Conservation (phyloP, 2,329 filamentous ascomycete species). For the Eurotiales sp. region DNA sequence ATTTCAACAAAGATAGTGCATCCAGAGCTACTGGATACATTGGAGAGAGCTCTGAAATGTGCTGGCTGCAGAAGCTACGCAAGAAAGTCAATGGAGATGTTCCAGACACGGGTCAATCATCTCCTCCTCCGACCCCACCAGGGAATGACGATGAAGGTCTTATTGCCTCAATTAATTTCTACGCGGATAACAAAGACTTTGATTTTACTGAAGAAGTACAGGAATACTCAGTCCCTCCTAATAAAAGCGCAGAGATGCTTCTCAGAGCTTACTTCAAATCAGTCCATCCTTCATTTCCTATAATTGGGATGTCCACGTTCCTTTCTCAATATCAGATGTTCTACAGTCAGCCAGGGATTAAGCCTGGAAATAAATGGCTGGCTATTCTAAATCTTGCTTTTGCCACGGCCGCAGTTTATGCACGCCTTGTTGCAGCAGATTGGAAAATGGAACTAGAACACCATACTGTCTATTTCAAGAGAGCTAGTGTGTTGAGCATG, state of each 20-base stretch:
- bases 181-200: conserved; percentile 40
- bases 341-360: conserved; percentile 29
- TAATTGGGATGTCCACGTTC: conserved; percentile 40
- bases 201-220: conserved; percentile 32
- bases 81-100: conserved; percentile 29
- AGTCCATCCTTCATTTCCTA: conserved; percentile 44
- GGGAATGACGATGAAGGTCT: conserved; percentile 22
- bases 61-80: conserved; percentile 40
- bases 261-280: conserved; percentile 40
- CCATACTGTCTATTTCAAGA: conserved; percentile 39
- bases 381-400: conserved; percentile 45
- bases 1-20: conserved; percentile 38
- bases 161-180: conserved; percentile 34
- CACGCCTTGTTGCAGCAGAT: conserved; percentile 33
- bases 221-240: conserved; percentile 34
- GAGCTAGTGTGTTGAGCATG: conserved; percentile 37
- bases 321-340: conserved; percentile 40
- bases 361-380: conserved; percentile 39
- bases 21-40: conserved; percentile 41
- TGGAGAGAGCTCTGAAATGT: conserved; percentile 44
- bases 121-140: conserved; percentile 25
- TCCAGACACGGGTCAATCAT: conserved; percentile 25
- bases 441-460: conserved; percentile 36
- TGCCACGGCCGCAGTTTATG: conserved; percentile 40
- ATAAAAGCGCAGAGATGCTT: conserved; percentile 35